Evolutionary conservation across 768 basidiomycete species (phyloP), one percentile per base, ranked within the genome.

Genomic region (Mrakia blollopis): DNA sequence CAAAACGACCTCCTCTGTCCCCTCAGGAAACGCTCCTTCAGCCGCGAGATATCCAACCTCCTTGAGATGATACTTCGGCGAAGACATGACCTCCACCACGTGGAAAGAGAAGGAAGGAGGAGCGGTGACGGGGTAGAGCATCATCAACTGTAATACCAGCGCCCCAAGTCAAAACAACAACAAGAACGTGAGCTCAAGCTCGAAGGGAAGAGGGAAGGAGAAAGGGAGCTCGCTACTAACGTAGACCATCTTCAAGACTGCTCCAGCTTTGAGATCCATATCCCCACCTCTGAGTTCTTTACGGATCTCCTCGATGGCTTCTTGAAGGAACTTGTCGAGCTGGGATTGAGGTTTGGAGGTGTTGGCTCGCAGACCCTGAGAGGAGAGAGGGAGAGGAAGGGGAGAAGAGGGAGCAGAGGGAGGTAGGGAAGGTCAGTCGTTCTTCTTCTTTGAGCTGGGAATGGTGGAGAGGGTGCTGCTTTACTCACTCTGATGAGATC

Each of bases 21-120:
- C 93, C 80, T 93, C 89, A 62, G 90, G 87, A 83, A 98, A 99
- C 0, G 94, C 95, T 80, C 84, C 94, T 90, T 60, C 89, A 84
- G 97, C 94, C 2, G 92, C 97, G 32, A 99, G 90, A 84, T 99
- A 98, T 18, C 97, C 97, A 69, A 98, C 91, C 37, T 89, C 90
- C 86, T 99, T 99, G 80, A 98, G 87, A 84, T 98, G 95, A 80
- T 91, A 88, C 82, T 90, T 90, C 6, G 91, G 86, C 5, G 94
- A 94, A 52, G 94, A 94, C 97, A 99, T 99, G 83, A 96, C 94
- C 82, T 99, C 97, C 9, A 98, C 91, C 73, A 99, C 91, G 83
- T 96, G 90, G 81, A 99, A 99, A 11, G 97, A 92, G 63, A 95
- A 95, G 89, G 94, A 97, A 77, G 89, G 89, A 89, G 84, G 83